These are phyloP conservation scores for Begonia fuchsioides DNA, from an alignment of 306 rosid species.

Conservation along the genomic window DNA sequence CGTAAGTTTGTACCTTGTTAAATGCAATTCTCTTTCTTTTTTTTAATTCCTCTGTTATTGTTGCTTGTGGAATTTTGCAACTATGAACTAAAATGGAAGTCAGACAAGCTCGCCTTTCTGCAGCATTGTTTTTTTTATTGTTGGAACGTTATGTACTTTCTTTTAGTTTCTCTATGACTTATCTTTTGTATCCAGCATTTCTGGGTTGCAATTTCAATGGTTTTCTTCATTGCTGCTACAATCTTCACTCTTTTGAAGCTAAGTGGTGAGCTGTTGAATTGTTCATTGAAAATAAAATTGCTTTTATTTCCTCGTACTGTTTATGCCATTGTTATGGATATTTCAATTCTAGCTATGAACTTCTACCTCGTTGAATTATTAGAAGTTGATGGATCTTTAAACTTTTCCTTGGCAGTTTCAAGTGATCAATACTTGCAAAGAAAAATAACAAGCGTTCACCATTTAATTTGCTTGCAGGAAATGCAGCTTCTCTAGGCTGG, in stretches of 20 bases:
- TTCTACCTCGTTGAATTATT: no score
- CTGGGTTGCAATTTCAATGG: constrained; percentile 99
- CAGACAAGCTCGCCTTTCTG: no score
- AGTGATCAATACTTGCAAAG: no score
- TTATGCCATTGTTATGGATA: not conserved
- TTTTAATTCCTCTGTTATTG: not conserved
- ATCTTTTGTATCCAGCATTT: constrained; percentile 59
- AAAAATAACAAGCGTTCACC: no score
- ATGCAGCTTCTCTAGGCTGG: constrained; percentile 84
- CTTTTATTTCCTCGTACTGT: not conserved
- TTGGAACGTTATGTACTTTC: not conserved
- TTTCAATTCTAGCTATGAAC: no score
- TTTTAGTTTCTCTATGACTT: not conserved
- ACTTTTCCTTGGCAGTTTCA: no score
- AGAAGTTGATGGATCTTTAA: no score
- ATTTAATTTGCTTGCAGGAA: constrained; percentile 41
- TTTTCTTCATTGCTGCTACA: constrained; percentile 86
- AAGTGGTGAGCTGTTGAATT: constrained; percentile 45
- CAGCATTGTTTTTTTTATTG: no score
- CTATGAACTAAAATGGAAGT: no score
- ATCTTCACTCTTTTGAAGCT: constrained; percentile 78
- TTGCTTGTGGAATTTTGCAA: no score
- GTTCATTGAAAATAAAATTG: constrained; percentile 1
- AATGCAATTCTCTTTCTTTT: not conserved
- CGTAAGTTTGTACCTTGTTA: constrained; percentile 39